Base-by-base conservation (phyloP, 208 protist species). In the Vickermania ingenoplastis region DNA sequence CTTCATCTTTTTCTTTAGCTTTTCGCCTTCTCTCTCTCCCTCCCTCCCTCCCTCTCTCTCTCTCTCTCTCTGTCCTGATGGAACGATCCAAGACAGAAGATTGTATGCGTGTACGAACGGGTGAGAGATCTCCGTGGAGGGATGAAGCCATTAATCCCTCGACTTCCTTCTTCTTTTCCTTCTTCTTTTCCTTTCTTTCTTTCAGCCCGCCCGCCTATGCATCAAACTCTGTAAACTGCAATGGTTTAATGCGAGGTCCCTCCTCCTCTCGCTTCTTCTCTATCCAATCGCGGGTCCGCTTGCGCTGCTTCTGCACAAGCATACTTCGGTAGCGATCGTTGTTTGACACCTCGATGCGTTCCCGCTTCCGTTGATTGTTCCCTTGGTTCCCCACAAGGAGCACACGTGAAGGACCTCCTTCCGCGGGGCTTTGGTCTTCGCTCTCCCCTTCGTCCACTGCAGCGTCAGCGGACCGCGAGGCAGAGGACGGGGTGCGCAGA, bases 221-320 rank as follows among this genome's bases (percentile, higher is more conserved):
- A 55, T 92, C 86, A 65, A 92, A 92, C 64, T 92, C 86, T 1
- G 77, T 77, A 71, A 92, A 87, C 61, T 89, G 74, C 2, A 86
- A 61, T 14, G 81, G 74, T 41, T 73, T 79, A 45, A 86, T 83
- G 58, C 66, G 71, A 3, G 75, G 71, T 7, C 36, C 36, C 58
- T 59, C 77, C 41, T 83, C 70, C 28, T 69, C 57, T 23, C 72
- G 73, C 30, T 79, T 69, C 63, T 83, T 83, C 55, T 92, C 82
- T 0, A 75, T 77, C 76, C 75, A 90, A 55, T 92, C 80, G 22
- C 82, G 73, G 0, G 86, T 90, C 21, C 80, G 58, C 59, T 90
- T 92, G 24, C 86, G 76, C 53, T 92, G 86, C 59, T 89, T 89
- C 67, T 92, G 81, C 1, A 74, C 64, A 41, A 83, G 63, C 74